Percentiles rank a stretch among this genome's conserved stretches.
Evolutionary conservation across 139 green algal genomes (phyloP).

Genomic region (Deuterostichococcus epilithicus): DNA sequence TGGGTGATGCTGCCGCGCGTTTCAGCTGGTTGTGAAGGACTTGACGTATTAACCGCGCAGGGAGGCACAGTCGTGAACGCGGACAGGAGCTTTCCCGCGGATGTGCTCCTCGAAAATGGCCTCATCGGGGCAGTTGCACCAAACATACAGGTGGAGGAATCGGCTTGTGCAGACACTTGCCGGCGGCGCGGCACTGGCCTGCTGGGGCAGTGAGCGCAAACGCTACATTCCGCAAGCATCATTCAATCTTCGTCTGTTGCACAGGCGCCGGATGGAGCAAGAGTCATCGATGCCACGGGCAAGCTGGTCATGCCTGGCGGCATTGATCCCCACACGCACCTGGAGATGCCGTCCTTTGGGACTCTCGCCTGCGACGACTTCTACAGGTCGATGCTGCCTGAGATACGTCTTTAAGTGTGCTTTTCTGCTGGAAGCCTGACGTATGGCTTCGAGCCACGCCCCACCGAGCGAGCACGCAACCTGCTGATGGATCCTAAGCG

Average conservation of each 20-base stretch:
- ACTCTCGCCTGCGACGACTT: slow-evolving; percentile 77
- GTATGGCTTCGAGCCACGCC: too few relatives aligned
- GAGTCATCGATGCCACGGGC: slow-evolving; percentile 72
- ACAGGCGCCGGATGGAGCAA: slow-evolving; percentile 18
- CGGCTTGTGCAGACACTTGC: neutral
- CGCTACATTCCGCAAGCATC: neutral
- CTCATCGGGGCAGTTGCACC: slow-evolving; percentile 61
- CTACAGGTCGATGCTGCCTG: slow-evolving; percentile 35
- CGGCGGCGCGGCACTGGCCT: neutral
- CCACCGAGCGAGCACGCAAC: too few relatives aligned
- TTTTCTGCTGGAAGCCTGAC: too few relatives aligned
- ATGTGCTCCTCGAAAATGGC: slow-evolving; percentile 81
- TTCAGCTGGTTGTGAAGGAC: neutral
- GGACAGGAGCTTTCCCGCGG: slow-evolving; percentile 52
- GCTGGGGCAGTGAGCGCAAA: neutral
- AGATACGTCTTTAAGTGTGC: neutral
- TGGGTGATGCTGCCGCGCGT: neutral
- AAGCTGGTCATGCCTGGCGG: slow-evolving; percentile 90
- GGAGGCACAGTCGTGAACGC: slow-evolving; percentile 90
- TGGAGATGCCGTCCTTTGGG: slow-evolving; percentile 95
- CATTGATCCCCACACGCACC: slow-evolving; percentile 96
- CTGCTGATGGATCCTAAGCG: too few relatives aligned
- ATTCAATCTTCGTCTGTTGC: neutral
- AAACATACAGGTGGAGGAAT: slow-evolving; percentile 41
- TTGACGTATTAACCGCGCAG: slow-evolving; percentile 45